phyloP scores from a whole-genome alignment of 768 basidiomycete species.

The Amanita inopinata region DNA sequence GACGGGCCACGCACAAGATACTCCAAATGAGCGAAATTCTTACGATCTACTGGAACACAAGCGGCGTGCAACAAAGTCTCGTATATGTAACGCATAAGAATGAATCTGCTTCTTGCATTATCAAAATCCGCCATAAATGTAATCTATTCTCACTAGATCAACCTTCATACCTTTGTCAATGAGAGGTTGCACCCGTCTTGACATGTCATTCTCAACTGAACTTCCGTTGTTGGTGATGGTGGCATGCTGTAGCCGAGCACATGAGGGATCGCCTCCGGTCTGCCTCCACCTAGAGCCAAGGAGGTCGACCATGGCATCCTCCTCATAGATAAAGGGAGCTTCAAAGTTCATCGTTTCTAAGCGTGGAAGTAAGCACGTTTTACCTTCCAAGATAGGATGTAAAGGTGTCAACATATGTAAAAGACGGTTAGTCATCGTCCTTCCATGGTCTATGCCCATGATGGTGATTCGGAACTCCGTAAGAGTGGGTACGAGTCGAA shows the following conservation, averaged over 20 bases:
- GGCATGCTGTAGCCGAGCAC: slow-evolving; percentile 2
- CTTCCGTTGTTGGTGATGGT: slow-evolving; percentile 5
- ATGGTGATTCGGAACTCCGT: slow-evolving; percentile 6
- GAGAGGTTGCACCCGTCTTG: background rate
- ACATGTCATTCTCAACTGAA: background rate
- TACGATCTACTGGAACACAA: no score
- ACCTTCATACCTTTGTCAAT: slow-evolving; percentile 7
- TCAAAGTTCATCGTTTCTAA: slow-evolving; percentile 7
- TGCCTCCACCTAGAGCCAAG: slow-evolving; percentile 6
- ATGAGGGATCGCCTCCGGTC: background rate
- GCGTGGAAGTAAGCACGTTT: slow-evolving; percentile 1
- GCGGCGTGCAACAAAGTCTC: background rate
- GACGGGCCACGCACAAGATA: no score
- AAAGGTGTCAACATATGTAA: slow-evolving; percentile 6
- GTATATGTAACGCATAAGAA: background rate
- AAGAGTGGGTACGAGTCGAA: background rate
- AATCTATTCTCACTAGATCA: slow-evolving; percentile 2
- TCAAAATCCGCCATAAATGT: no score
- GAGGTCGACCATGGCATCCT: slow-evolving; percentile 6
- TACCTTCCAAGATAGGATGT: slow-evolving; percentile 3
- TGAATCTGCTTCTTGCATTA: no score
- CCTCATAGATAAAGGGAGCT: slow-evolving; percentile 6
- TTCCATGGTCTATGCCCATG: slow-evolving; percentile 8
- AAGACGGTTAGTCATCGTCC: slow-evolving; percentile 7
- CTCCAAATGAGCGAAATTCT: no score